Evolutionary conservation across 129 eudicot species (phyloP).

Genomic region (Pulicaria dysenterica): DNA sequence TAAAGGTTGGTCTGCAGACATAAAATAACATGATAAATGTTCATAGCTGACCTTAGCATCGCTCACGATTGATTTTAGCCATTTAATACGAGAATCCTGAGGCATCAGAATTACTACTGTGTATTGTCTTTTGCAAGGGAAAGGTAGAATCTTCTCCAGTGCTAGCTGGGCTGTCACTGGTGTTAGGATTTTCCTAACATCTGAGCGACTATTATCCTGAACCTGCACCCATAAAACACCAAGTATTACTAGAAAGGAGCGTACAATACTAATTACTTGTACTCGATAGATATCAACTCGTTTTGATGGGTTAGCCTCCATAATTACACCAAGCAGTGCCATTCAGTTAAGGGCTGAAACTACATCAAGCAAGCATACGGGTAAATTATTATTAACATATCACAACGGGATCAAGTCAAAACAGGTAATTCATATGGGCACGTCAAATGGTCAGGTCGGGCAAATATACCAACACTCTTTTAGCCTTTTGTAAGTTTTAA

Average conservation of each 20-base stretch:
- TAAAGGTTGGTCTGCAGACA: not conserved
- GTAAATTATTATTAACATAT: too few species aligned
- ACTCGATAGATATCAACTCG: too few species aligned
- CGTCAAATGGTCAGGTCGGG: too few species aligned
- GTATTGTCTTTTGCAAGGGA: constrained; percentile 89
- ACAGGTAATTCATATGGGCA: too few species aligned
- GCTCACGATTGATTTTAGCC: constrained; percentile 47
- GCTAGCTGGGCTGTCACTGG: constrained; percentile 78
- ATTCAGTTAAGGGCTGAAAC: too few species aligned
- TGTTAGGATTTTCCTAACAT: constrained; percentile 58
- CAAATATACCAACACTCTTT: too few species aligned
- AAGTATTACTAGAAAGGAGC: not conserved
- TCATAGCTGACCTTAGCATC: constrained; percentile 65
- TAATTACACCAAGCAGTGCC: too few species aligned
- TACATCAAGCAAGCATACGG: too few species aligned
- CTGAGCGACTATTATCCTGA: constrained; percentile 74
- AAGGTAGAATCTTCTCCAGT: constrained; percentile 73
- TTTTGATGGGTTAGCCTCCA: too few species aligned
- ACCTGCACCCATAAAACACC: constrained; percentile 46
- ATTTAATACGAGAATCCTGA: constrained; percentile 49
- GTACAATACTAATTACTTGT: too few species aligned
- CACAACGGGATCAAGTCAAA: too few species aligned
- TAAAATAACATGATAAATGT: not conserved
- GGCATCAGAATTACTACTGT: constrained; percentile 86
- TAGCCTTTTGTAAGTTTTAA: too few species aligned